Percentiles rank a stretch among this genome's conserved stretches.
These are phyloP conservation scores for Tagetes erecta DNA, from an alignment of 129 eudicot genomes.

Conservation along the genomic window DNA sequence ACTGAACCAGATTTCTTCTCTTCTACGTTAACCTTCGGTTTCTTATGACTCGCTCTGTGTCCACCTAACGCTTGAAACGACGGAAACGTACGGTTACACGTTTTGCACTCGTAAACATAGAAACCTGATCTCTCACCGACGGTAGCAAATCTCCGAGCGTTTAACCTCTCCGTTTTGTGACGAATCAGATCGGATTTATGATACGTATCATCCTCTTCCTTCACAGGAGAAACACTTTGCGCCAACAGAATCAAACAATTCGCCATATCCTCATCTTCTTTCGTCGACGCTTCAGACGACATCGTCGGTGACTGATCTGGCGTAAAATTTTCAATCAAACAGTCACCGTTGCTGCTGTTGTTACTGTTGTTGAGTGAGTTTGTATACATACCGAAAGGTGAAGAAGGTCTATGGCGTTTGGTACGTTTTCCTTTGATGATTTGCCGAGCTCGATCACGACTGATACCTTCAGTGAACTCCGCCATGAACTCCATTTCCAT, in stretches of 20 bases:
- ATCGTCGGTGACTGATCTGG: slow-evolving; percentile 35
- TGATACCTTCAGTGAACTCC: slow-evolving; percentile 37
- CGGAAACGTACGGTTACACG: slow-evolving; percentile 73
- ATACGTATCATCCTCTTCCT: background rate
- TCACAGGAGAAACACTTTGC: slow-evolving; percentile 38
- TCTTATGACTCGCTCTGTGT: slow-evolving; percentile 89
- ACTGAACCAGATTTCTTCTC: slow-evolving; percentile 19
- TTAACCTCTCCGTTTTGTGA: slow-evolving; percentile 33
- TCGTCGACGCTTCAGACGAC: slow-evolving; percentile 39
- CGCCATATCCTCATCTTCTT: slow-evolving; percentile 87
- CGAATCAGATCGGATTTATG: slow-evolving; percentile 6
- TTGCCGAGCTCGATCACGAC: slow-evolving; percentile 32
- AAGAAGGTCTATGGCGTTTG: slow-evolving; percentile 52
- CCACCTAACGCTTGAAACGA: slow-evolving; percentile 97
- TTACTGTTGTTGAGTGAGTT: slow-evolving; percentile 38
- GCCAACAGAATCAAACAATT: slow-evolving; percentile 81
- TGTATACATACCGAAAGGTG: slow-evolving; percentile 16
- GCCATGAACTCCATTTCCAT: slow-evolving; percentile 51
- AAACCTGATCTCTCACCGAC: slow-evolving; percentile 28
- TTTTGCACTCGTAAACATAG: slow-evolving; percentile 72
- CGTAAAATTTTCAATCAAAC: slow-evolving; percentile 14
- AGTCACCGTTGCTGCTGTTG: slow-evolving; percentile 13
- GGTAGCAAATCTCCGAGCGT: slow-evolving; percentile 25
- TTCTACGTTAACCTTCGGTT: slow-evolving; percentile 43
- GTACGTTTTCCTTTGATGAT: slow-evolving; percentile 63